phyloP scores from a whole-genome alignment of 176 grass and related monocot species.

The Zizania latifolia region DNA sequence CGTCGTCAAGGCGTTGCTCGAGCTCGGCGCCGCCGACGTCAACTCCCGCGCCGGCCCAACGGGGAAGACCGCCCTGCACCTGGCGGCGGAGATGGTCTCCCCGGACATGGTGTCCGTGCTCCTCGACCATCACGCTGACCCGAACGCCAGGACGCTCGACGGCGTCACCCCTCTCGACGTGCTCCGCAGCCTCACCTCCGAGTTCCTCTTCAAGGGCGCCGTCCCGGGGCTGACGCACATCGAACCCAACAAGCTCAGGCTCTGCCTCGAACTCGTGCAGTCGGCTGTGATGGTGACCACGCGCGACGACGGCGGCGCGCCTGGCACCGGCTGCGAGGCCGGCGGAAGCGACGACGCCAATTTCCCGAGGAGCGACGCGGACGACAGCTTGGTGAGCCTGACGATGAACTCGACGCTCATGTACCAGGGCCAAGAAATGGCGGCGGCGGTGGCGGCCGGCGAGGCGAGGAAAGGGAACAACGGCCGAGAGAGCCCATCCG shows the following conservation, averaged over 20 bases:
- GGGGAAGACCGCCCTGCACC: slow-evolving; percentile 75
- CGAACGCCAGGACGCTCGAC: slow-evolving; percentile 71
- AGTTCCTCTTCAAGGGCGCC: slow-evolving; percentile 98
- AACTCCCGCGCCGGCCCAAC: slow-evolving; percentile 72
- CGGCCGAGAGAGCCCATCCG: slow-evolving; percentile 46
- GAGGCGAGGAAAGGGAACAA: slow-evolving; percentile 45
- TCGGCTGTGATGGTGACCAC: slow-evolving; percentile 82
- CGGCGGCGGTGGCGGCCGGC: slow-evolving; percentile 20
- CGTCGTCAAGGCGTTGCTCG: slow-evolving; percentile 95
- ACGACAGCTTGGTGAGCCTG: slow-evolving; percentile 80
- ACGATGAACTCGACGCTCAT: slow-evolving; percentile 82
- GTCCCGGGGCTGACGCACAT: slow-evolving; percentile 85
- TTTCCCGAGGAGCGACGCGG: slow-evolving; percentile 32
- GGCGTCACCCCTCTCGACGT: slow-evolving; percentile 83
- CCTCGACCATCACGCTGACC: slow-evolving; percentile 96
- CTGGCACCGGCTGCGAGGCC: neutral
- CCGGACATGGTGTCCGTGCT: slow-evolving; percentile 96
- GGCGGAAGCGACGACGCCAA: slow-evolving; percentile 31
- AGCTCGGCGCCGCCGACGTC: slow-evolving; percentile 95
- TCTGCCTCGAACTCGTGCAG: slow-evolving; percentile 95
- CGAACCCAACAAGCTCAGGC: slow-evolving; percentile 93
- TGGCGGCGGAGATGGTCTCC: slow-evolving; percentile 90
- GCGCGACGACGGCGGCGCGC: slow-evolving; percentile 60
- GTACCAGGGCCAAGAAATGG: slow-evolving; percentile 65
- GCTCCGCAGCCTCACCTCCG: slow-evolving; percentile 85